Base-by-base conservation (phyloP, 305 asterid genomes). In the Rubia peregrina region DNA sequence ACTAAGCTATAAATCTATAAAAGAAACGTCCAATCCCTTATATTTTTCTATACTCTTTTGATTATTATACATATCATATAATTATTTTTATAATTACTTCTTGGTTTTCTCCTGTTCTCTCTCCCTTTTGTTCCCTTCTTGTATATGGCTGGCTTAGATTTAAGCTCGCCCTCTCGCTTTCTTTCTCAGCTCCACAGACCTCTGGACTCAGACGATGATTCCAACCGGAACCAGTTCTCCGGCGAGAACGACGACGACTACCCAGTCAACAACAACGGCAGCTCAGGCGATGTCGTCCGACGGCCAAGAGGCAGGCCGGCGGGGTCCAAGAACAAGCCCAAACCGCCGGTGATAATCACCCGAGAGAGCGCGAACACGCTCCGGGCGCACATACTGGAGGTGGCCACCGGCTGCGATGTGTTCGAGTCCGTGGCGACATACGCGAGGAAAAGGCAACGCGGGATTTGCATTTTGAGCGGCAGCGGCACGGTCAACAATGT, bases 321-420 rank as follows among this genome's bases (percentile, higher is more conserved):
- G 0, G 96, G 96, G 0, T 90, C 96, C 3, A 24, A 24, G 26
- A 24, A 24, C 26, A 24, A 24, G 26, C 26, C 26, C 26, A 24
- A 24, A 24, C 26, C 92, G 0, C 97, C 97, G 12, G 95, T 91
- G 24, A 89, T 91, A 66, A 86, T 91, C 67, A 88, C 96, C 1
- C 81, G 93, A 0, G 98, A 91, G 56, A 91, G 98, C 77, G 94
- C 96, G 14, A 92, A 92, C 79, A 86, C 95, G 6, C 92, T 92
- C 70, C 88, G 94, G 57, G 96, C 94, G 10, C 98, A 92, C 80
- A 88, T 92, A 8, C 80, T 89, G 19, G 98, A 92, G 71, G 86
- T 92, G 13, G 51, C 81, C 67, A 82, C 60, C 75, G 98, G 96
- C 9, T 82, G 89, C 74, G 98, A 92, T 79, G 96, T 92, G 41